Base-by-base conservation (phyloP, 768 basidiomycete genomes). In the Mycena galericulata region DNA sequence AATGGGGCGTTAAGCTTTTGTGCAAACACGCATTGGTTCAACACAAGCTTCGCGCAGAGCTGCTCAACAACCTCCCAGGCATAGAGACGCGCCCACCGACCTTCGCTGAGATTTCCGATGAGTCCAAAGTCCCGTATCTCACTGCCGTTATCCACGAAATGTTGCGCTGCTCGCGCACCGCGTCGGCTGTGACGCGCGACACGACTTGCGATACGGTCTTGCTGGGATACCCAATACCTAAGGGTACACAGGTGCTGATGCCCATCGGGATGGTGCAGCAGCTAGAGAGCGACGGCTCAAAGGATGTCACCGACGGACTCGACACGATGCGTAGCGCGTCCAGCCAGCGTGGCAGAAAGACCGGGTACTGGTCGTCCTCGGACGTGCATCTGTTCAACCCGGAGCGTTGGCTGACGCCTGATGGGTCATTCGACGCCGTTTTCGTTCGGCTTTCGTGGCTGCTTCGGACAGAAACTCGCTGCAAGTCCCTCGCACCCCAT, bases 391-490 rank as follows among this genome's bases (percentile, higher is more conserved):
- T 9, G 26, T 67, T 67, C 47, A 50, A 61, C 1, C 66, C 66
- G 7, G 66, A 67, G 40, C 17, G 60, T 26, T 62, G 60, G 66
- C 15, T 67, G 50, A 50, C 14, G 20, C 49, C 66, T 10, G 60
- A 60, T 10, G 51, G 63, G 63, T 18, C 66, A 59, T 18, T 67
- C 40, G 46, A 26, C 62, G 50, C 66, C 66, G 38, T 67, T 67
- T 43, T 67, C 66, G 29, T 54, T 15, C 30, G 66, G 66, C 1
- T 62, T 67, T 43, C 29, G 66, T 15, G 60, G 66, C n/a, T 41
- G 65, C 30, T 68, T 68, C 29, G 61, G 67, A 32, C 67, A 68
- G 59, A 51, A 62, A 24, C 54, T 68, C n/a, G n/a, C n/a, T n/a
- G n/a, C n/a, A n/a, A n/a, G n/a, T n/a, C n/a, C n/a, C n/a, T n/a